Evolutionary conservation across 2,329 filamentous ascomycete genomes (phyloP), one percentile per base, ranked within the genome.

Genomic region (Xylariales sp.): DNA sequence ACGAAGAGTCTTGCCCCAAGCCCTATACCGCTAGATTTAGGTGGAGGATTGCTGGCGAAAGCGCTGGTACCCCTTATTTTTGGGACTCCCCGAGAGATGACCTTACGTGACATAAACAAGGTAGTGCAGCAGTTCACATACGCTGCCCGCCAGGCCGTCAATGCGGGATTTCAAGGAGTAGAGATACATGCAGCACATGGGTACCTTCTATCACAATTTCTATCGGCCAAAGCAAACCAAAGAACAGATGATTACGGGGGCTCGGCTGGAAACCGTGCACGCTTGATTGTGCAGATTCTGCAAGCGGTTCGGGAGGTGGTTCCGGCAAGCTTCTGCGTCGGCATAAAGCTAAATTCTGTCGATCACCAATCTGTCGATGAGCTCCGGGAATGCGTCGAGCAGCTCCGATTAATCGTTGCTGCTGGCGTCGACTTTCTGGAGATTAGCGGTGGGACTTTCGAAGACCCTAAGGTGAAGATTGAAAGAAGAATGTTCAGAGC

Each of bases 221-320:
- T 89, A 18, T 84, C 82, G 0, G 77, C 80, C 1, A 81, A 79
- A 32, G 82, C 81, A 0, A 90, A 90, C 72, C 74, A 74, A 53
- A 80, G 88, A 10, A 84, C 81, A 0, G 88, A 90, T 65, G 75
- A 78, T 5, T 90, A 89, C 67, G 88, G 88, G 5, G 87, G 87
- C 3, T 16, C 64, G 16, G 75, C 86, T 2, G 76, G 76, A 49
- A 84, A 83, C 48, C 79, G 87, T 2, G 82, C 82, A 45, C 81
- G 83, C 36, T 78, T 89, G 34, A 80, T 87, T 1, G 77, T 84
- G 0, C 86, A 89, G 46, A 80, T 89, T 52, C 80, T 85, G 16
- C 76, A 80, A 46, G 81, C 81, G 0, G 75, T 84, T 0, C 77
- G 81, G 12, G 5, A 9, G 0, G 87, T 89, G 68, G 82, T 82